Evolutionary conservation across 2,329 filamentous ascomycete genomes (phyloP).

Genomic region (Hortaea werneckii): DNA sequence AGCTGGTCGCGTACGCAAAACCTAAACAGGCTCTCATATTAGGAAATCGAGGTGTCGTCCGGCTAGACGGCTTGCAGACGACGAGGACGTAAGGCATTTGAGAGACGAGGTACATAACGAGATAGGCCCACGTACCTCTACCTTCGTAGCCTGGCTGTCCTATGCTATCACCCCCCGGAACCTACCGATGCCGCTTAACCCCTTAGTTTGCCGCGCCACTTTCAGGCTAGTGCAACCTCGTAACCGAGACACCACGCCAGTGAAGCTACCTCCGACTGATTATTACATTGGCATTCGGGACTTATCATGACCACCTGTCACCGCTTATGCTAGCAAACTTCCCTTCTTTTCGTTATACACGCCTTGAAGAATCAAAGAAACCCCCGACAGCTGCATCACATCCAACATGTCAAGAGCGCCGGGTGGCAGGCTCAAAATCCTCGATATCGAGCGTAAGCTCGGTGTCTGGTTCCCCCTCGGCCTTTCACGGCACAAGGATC

Average conservation of each 20-base stretch:
- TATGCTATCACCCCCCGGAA: background rate
- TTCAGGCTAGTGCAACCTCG: background rate
- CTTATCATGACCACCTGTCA: too few species aligned
- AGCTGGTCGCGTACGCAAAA: too few species aligned
- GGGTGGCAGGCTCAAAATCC: background rate
- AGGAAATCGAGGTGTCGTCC: too few species aligned
- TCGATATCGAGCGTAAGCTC: background rate
- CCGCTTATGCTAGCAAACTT: too few species aligned
- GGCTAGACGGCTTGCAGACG: too few species aligned
- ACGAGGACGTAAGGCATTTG: too few species aligned
- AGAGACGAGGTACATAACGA: too few species aligned
- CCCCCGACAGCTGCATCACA: too few species aligned
- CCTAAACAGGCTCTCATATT: too few species aligned
- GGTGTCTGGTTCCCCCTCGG: background rate
- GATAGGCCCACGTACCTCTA: too few species aligned
- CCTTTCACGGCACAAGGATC: background rate
- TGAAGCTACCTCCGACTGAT: background rate
- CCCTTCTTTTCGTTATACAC: too few species aligned
- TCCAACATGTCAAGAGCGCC: background rate
- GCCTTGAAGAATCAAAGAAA: too few species aligned
- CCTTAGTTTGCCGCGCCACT: background rate
- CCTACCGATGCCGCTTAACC: background rate
- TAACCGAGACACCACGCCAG: background rate
- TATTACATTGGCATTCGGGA: background rate
- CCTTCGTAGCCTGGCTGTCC: background rate